These are phyloP conservation scores for Pichia sp. DNA, from an alignment of 1,139 yeast genomes.

Conservation along the genomic window DNA sequence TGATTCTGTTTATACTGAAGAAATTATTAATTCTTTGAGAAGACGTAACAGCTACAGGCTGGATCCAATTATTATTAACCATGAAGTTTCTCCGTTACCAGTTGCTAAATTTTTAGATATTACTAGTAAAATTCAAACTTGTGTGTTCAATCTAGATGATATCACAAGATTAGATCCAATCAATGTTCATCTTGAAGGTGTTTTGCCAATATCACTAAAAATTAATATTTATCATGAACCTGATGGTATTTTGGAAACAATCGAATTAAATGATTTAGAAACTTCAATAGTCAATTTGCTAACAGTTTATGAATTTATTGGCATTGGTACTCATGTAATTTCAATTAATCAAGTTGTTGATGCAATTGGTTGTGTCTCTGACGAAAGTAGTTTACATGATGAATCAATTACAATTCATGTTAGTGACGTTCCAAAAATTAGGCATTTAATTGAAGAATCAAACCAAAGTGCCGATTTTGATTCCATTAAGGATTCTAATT, in stretches of 20 bases:
- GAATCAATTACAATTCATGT: slow-evolving; percentile 36
- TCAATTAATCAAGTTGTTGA: slow-evolving; percentile 55
- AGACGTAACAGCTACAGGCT: slow-evolving; percentile 25
- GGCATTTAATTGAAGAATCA: slow-evolving; percentile 27
- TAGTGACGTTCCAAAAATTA: slow-evolving; percentile 70
- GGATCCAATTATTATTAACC: slow-evolving; percentile 43
- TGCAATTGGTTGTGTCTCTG: slow-evolving; percentile 58
- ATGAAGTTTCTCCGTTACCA: slow-evolving; percentile 60
- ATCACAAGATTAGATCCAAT: slow-evolving; percentile 41
- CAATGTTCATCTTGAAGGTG: slow-evolving; percentile 49
- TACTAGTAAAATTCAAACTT: slow-evolving; percentile 37
- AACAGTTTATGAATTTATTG: slow-evolving; percentile 24
- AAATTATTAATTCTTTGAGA: slow-evolving; percentile 31
- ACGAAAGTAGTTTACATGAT: slow-evolving; percentile 30
- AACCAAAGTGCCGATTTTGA: slow-evolving; percentile 16
- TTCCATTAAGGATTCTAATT: slow-evolving; percentile 32
- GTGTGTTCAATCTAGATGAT: slow-evolving; percentile 43
- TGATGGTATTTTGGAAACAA: slow-evolving; percentile 19
- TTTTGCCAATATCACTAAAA: slow-evolving; percentile 47
- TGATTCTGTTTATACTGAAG: slow-evolving; percentile 58
- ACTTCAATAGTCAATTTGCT: slow-evolving; percentile 19
- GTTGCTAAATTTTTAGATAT: slow-evolving; percentile 30
- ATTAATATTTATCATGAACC: slow-evolving; percentile 24
- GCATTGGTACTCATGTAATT: slow-evolving; percentile 50
- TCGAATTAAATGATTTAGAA: slow-evolving; percentile 18